Conservation (phyloP, 352 stramenopile species). For the Globisporangium cystogenes region DNA sequence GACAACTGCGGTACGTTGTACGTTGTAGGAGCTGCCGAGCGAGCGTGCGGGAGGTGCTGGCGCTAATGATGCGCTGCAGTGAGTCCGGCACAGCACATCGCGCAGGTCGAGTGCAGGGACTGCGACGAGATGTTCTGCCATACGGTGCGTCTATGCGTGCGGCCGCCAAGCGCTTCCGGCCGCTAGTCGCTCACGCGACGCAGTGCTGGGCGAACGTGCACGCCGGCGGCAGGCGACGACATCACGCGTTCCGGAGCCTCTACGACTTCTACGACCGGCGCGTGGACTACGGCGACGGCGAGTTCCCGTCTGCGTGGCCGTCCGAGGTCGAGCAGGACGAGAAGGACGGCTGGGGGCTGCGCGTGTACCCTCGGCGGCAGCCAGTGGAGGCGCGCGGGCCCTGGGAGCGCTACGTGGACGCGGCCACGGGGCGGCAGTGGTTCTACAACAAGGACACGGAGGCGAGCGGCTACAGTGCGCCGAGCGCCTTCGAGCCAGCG, state of each 20-base stretch:
- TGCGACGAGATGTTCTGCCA: slow-evolving; percentile 90
- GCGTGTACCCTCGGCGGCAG: slow-evolving; percentile 37
- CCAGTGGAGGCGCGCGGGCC: slow-evolving; percentile 31
- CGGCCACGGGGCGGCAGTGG: slow-evolving; percentile 33
- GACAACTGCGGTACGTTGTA: slow-evolving; percentile 88
- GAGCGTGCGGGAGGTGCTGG: background rate
- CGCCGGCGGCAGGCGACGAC: slow-evolving; percentile 64
- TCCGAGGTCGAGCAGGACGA: slow-evolving; percentile 89
- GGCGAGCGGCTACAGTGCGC: slow-evolving; percentile 44
- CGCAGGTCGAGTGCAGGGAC: slow-evolving; percentile 82
- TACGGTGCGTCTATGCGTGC: slow-evolving; percentile 43
- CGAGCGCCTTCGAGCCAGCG: slow-evolving; percentile 13
- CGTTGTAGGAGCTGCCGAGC: background rate
- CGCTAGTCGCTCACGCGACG: background rate
- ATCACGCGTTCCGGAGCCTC: slow-evolving; percentile 83
- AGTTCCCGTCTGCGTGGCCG: slow-evolving; percentile 89
- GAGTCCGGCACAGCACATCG: slow-evolving; percentile 24
- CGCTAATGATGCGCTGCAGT: background rate
- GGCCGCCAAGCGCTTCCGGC: too few species aligned
- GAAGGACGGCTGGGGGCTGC: slow-evolving; percentile 69
- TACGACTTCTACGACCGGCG: slow-evolving; percentile 91
- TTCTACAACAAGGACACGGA: slow-evolving; percentile 74
- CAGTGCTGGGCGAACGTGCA: slow-evolving; percentile 89
- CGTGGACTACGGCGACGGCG: slow-evolving; percentile 88
- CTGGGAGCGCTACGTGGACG: slow-evolving; percentile 68